Percentiles rank a stretch among this genome's conserved stretches.
Conservation (phyloP, 2,329 filamentous ascomycete species). For the Bipolaris cookei region DNA sequence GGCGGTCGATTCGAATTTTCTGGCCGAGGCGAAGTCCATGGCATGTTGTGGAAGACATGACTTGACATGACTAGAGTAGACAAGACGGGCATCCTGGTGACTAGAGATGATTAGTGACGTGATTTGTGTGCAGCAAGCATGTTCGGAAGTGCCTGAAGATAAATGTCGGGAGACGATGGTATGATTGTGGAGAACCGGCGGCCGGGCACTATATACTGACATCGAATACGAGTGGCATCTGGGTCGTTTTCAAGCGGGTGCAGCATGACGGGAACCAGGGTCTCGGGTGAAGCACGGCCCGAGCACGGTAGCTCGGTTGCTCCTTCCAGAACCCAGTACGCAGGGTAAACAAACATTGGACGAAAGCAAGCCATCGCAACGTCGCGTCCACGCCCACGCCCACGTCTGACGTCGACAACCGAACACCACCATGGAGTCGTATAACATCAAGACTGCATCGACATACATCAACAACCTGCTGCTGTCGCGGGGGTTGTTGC, state of each 20-base stretch:
- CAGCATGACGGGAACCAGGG: not conserved
- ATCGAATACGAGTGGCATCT: not conserved
- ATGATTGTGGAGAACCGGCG: conserved; percentile 1
- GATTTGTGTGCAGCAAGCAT: not conserved
- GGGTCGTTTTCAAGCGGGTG: not conserved
- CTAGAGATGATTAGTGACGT: not conserved
- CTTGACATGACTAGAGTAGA: not conserved
- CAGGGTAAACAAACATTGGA: conserved; percentile 24
- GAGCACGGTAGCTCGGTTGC: conserved; percentile 8
- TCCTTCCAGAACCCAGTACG: conserved; percentile 11
- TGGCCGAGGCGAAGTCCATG: not conserved
- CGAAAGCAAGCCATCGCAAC: conserved; percentile 3
- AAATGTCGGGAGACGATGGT: not conserved
- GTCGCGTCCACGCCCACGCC: conserved; percentile 15
- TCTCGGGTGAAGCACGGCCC: conserved; percentile 3
- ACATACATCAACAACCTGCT: conserved; percentile 70
- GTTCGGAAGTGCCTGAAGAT: not conserved
- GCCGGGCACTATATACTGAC: not conserved
- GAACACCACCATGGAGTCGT: conserved; percentile 53
- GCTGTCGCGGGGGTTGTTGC: conserved; percentile 67
- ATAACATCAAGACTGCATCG: conserved; percentile 66
- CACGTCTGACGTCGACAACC: conserved; percentile 13
- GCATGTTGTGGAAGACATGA: too few relatives aligned
- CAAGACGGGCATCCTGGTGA: not conserved
- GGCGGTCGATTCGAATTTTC: not conserved